Base-by-base conservation (phyloP, 169 alveolate species). In the Cryptosporidium sp. region DNA sequence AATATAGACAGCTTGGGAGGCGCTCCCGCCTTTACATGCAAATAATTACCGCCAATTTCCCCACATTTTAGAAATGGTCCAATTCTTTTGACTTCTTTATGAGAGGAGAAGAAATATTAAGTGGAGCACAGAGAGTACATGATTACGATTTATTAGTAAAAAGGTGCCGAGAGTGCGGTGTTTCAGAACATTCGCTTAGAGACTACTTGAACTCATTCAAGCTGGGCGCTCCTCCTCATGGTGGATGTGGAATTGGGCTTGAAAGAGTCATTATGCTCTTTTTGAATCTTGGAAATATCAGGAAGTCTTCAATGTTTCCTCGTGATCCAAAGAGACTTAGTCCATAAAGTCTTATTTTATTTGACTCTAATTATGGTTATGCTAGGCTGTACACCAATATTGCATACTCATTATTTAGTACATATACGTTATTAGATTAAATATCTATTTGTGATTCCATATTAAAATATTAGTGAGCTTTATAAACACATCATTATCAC, bases 51-150 rank as follows among this genome's bases (percentile, higher is more conserved):
- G 84, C 33, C 44, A 62, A n/a, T 39, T 31, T 48, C 33, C 51
- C 67, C 56, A 31, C 73, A 39, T 52, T 69, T 37, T 85, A 93
- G 93, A 93, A 48, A 62, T 92, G 93, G 91, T 93, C 98, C 71
- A 97, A 96, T 92, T 97, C 99, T 14, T 99, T 96, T 93, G 99
- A 99, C 94, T 97, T 97, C 93, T 99, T 99, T 95, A 98, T 99
- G 99, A 95, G 99, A 87, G 99, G 99, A 48, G 99, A 99, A 92
- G 99, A 99, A 93, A 98, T 98, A 86, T 95, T 97, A 69, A 96
- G 99, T 35, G 99, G 99, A 14, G 99, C 99, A 33, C 99, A 99
- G 93, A 95, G 99, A 80, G 96, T 98, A 70, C 99, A 98, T 89
- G 99, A 98, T 91, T 97, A 99, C 29, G 98, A 93, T 42, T 93